Conservation (phyloP, 257 asterid species). For the Capsicum baccatum region DNA sequence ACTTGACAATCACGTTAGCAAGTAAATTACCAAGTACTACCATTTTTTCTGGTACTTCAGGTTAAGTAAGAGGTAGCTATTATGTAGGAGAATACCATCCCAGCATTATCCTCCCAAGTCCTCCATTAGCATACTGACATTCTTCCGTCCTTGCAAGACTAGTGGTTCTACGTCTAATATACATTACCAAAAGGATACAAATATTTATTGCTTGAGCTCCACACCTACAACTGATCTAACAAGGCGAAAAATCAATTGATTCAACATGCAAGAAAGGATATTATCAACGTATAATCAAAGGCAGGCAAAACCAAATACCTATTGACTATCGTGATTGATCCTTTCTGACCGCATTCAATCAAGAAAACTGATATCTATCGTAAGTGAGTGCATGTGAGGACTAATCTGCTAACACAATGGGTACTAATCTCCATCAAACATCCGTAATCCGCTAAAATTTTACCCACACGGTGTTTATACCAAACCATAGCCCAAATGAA, state of each 20-base stretch:
- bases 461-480: background rate
- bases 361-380: background rate
- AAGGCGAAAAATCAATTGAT: background rate
- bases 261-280: background rate
- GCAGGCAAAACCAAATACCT: background rate
- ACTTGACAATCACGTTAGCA: background rate
- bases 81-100: background rate
- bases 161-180: background rate
- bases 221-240: background rate
- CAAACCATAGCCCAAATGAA: background rate
- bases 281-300: background rate
- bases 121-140: background rate
- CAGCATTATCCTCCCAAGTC: background rate
- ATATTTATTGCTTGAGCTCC: background rate
- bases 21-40: background rate
- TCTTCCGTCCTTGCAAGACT: background rate
- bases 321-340: background rate
- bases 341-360: background rate
- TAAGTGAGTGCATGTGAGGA: background rate
- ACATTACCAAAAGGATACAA: background rate
- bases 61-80: background rate
- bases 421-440: conserved; percentile 4
- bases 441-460: background rate
- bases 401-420: background rate
- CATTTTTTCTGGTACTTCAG: conserved; percentile 4